phyloP scores from a whole-genome alignment of 306 rosid species.

The Styphnolobium japonicum region DNA sequence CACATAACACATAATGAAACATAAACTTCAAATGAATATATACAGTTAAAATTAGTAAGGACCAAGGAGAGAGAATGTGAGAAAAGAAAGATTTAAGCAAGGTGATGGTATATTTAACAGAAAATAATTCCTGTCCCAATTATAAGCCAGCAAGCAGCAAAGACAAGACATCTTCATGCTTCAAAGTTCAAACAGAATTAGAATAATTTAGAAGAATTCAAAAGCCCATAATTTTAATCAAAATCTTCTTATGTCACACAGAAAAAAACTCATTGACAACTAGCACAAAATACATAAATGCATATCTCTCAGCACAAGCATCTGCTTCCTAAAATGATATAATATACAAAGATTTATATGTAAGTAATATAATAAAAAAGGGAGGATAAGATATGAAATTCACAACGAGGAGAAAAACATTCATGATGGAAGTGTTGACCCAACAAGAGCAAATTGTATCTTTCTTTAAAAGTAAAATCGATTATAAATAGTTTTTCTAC shows the following conservation, averaged over 20 bases:
- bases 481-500: background rate
- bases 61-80: background rate
- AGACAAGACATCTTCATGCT: background rate
- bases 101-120: background rate
- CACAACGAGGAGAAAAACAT: too few relatives aligned
- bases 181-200: background rate
- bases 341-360: background rate
- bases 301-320: background rate
- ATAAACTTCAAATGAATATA: background rate
- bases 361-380: background rate
- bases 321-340: background rate
- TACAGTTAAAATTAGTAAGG: background rate
- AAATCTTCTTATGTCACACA: background rate
- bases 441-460: background rate
- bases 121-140: background rate
- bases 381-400: background rate
- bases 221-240: background rate
- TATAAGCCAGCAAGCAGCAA: constrained; percentile 1
- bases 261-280: background rate
- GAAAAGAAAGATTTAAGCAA: background rate
- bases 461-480: background rate
- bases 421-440: background rate
- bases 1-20: background rate
- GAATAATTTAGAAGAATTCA: background rate
- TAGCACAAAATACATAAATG: background rate